Evolutionary conservation across 2,329 filamentous ascomycete species (phyloP), one percentile per base, ranked within the genome.

Genomic region (Cladosporium sp.): DNA sequence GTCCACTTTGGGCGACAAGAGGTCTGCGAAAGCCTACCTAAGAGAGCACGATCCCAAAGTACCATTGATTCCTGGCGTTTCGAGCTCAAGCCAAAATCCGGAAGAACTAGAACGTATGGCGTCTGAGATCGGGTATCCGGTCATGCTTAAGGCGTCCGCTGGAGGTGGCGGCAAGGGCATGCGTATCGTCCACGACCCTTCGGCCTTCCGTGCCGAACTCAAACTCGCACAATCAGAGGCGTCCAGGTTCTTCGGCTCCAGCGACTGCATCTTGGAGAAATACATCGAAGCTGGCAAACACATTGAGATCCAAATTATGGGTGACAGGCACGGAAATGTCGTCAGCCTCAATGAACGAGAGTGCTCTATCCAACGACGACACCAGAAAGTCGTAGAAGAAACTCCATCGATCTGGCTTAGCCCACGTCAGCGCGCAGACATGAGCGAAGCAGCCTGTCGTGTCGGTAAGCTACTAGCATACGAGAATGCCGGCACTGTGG

Each of bases 361-460:
- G 76, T 96, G 92, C 78, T 93, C 90, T 65, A 83, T 96, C 16
- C 92, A 96, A 78, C 82, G 92, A 69, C 81, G 92, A 44, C 91
- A 96, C 74, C 92, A 95, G 75, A 96, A 96, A 80, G 90, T 95
- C 28, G 83, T 96, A 28, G 92, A 96, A 75, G 92, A 96, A 14
- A 31, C 63, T 5, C 63, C 63, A 16, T 46, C 53, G 8, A 21
- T 33, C 18, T 60, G 40, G 37, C 37, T 65, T 16, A 21, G 23
- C 37, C 0, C 72, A 33, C 8, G 23, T 81, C 18, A 79, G 78
- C 2, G 69, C 12, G 18, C 21, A n/a, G 37, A 60, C 5, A 44
- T 62, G 58, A 26, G 58, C 23, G 31, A 50, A 49, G 8, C 69
- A 72, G 2, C 37, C 16, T n/a, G 21, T 16, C 21, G 23, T 11